Percentiles rank a stretch among this genome's conserved stretches.
phyloP scores from a whole-genome alignment of 768 basidiomycete genomes.

The Sistotremastrum suecicum region DNA sequence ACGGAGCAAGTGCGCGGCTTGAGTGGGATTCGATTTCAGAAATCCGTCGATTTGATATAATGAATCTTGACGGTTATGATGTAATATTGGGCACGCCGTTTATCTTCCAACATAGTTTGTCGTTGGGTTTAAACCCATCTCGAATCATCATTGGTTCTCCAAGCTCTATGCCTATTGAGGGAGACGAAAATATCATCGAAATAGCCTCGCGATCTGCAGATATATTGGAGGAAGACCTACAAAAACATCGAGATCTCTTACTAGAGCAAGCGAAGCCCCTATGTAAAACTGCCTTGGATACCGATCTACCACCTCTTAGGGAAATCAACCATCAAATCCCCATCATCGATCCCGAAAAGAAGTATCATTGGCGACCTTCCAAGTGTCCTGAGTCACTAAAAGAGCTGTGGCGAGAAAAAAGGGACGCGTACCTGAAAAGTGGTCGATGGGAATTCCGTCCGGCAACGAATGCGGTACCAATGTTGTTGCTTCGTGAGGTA shows the following conservation, averaged over 20 bases:
- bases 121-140: slow-evolving; percentile 16
- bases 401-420: slow-evolving; percentile 15
- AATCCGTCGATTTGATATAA: slow-evolving; percentile 19
- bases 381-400: slow-evolving; percentile 21
- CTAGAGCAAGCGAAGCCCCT: slow-evolving; percentile 8
- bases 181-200: slow-evolving; percentile 1
- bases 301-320: slow-evolving; percentile 14
- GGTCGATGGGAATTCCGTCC: slow-evolving; percentile 18
- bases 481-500: slow-evolving; percentile 20
- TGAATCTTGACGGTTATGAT: slow-evolving; percentile 26
- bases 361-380: slow-evolving; percentile 21
- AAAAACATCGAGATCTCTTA: slow-evolving; percentile 7
- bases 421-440: slow-evolving; percentile 15
- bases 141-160: slow-evolving; percentile 9
- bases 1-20: slow-evolving; percentile 11
- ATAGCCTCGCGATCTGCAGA: slow-evolving; percentile 9
- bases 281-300: slow-evolving; percentile 7
- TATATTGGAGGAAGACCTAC: slow-evolving; percentile 3
- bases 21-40: slow-evolving; percentile 22
- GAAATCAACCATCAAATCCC: slow-evolving; percentile 24
- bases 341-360: slow-evolving; percentile 16
- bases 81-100: slow-evolving; percentile 25
- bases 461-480: slow-evolving; percentile 17
- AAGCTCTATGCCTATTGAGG: slow-evolving; percentile 5
- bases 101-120: slow-evolving; percentile 13